Percentiles rank a stretch among this genome's conserved stretches.
These are phyloP conservation scores for Osmanthus fragrans DNA, from an alignment of 257 asterid genomes.

Conservation along the genomic window DNA sequence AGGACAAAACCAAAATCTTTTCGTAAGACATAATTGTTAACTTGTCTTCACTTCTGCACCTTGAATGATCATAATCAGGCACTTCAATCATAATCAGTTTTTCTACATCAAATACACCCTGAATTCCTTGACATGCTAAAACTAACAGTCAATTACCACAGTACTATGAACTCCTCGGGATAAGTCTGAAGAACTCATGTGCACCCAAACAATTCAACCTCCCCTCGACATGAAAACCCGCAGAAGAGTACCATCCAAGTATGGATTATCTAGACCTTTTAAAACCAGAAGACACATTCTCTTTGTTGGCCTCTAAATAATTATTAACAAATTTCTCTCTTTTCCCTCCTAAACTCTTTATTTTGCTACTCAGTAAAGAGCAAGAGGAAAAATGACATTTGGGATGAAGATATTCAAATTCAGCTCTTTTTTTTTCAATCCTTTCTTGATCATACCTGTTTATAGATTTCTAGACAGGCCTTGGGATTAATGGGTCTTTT, in stretches of 20 bases:
- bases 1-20: background rate
- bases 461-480: no score
- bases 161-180: background rate
- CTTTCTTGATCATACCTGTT: no score
- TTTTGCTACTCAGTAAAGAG: no score
- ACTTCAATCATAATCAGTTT: background rate
- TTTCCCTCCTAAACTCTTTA: no score
- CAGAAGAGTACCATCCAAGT: background rate
- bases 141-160: background rate
- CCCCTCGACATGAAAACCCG: background rate
- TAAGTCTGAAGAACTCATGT: background rate
- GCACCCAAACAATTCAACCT: background rate
- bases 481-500: no score
- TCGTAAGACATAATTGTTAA: background rate
- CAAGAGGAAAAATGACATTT: no score
- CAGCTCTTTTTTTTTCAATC: no score
- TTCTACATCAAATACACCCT: background rate
- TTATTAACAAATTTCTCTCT: no score
- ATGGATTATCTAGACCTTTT: background rate
- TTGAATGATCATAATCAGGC: constrained; percentile 4
- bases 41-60: background rate
- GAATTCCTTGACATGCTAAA: background rate
- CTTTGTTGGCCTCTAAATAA: no score
- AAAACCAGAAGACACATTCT: no score
- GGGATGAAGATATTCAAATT: no score